Conservation (phyloP, 768 basidiomycete genomes). For the Tylopilus sp. region DNA sequence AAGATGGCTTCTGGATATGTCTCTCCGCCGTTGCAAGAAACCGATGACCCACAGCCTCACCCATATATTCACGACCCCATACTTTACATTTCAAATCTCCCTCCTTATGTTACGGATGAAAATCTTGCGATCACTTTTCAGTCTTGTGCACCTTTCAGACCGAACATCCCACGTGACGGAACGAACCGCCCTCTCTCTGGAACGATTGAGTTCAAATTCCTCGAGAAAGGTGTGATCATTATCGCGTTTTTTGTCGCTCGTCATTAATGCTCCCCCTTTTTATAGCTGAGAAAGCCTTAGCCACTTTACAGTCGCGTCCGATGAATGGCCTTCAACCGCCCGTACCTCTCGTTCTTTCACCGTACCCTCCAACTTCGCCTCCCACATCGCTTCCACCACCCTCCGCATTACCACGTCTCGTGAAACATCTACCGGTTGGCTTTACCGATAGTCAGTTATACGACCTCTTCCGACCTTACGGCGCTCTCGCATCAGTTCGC, state of each 20-base stretch:
- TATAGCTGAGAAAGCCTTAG: constrained; percentile 83
- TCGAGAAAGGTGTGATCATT: constrained; percentile 65
- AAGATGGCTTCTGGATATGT: constrained; percentile 36
- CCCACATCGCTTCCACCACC: constrained; percentile 75
- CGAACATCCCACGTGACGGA: constrained; percentile 65
- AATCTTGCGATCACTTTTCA: constrained; percentile 72
- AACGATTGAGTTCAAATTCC: constrained; percentile 79
- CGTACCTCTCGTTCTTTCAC: constrained; percentile 67
- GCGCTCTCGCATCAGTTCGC: constrained; percentile 76
- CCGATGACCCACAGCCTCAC: constrained; percentile 46
- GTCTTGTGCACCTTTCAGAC: constrained; percentile 77
- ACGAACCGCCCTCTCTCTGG: constrained; percentile 53
- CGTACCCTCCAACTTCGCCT: constrained; percentile 77
- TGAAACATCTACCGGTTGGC: constrained; percentile 75
- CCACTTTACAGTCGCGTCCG: constrained; percentile 74
- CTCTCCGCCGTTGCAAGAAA: constrained; percentile 31
- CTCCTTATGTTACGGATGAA: constrained; percentile 70
- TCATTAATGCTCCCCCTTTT: constrained; percentile 5
- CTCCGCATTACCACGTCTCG: constrained; percentile 70
- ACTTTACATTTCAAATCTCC: constrained; percentile 76
- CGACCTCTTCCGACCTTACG: constrained; percentile 81
- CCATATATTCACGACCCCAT: constrained; percentile 84
- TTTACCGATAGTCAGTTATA: constrained; percentile 74
- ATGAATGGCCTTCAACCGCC: constrained; percentile 59
- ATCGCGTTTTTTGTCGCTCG: constrained; percentile 5